These are phyloP conservation scores for Penicillium steckii DNA, from an alignment of 495 filamentous ascomycete genomes.

Conservation along the genomic window DNA sequence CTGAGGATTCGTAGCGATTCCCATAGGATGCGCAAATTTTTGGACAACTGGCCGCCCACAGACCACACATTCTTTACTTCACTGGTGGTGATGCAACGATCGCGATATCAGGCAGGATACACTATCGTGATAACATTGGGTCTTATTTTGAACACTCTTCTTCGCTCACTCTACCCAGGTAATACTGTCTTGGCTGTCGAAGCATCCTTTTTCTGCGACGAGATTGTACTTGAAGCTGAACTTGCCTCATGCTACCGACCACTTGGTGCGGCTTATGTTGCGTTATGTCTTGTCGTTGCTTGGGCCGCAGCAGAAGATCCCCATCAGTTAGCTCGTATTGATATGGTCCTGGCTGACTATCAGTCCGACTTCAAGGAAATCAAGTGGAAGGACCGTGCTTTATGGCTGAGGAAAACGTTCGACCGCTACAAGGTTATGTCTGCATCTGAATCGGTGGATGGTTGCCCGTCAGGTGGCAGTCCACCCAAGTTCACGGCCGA, in stretches of 20 bases:
- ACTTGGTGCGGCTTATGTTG: constrained; percentile 14
- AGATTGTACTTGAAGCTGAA: constrained; percentile 16
- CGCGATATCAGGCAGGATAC: constrained; percentile 23
- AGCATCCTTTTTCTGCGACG: constrained; percentile 12
- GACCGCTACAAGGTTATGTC: background rate
- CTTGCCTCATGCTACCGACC: constrained; percentile 12
- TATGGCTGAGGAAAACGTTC: constrained; percentile 7
- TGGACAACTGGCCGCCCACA: background rate
- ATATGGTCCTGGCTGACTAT: constrained; percentile 6
- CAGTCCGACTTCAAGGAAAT: constrained; percentile 10
- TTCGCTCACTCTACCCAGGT: constrained; percentile 21
- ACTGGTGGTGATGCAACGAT: constrained; percentile 6
- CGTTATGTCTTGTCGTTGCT: constrained; percentile 11
- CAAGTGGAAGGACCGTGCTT: constrained; percentile 5
- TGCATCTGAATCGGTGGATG: background rate
- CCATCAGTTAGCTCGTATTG: constrained; percentile 5
- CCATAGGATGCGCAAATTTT: constrained; percentile 5
- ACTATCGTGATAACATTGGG: constrained; percentile 20
- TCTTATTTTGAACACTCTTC: constrained; percentile 30
- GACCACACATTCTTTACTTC: background rate
- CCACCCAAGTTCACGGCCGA: background rate
- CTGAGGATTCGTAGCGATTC: constrained; percentile 13
- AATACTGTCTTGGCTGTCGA: constrained; percentile 15
- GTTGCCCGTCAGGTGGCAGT: background rate
- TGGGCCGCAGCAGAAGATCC: constrained; percentile 7